These are phyloP conservation scores for Tulasnella sp. DNA, from an alignment of 768 basidiomycete species.

Conservation along the genomic window DNA sequence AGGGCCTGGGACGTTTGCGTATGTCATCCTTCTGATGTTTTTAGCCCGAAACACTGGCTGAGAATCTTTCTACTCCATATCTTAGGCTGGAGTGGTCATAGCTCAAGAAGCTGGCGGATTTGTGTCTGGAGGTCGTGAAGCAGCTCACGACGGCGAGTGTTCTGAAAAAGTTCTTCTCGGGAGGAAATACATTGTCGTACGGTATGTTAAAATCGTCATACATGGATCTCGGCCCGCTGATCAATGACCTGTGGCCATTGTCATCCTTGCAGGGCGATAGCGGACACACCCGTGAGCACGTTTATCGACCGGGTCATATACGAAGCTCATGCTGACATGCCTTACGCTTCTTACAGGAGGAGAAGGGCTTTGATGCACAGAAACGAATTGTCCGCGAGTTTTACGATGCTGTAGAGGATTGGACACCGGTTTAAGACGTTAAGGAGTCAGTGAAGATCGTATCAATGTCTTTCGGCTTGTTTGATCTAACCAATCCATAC, in stretches of 20 bases:
- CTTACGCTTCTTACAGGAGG: slow-evolving; percentile 31
- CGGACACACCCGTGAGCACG: slow-evolving; percentile 38
- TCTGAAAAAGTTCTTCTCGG: slow-evolving; percentile 63
- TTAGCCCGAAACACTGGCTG: too few species aligned
- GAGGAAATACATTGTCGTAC: slow-evolving; percentile 68
- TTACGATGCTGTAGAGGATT: slow-evolving; percentile 70
- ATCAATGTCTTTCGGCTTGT: too few species aligned
- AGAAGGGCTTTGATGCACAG: slow-evolving; percentile 62
- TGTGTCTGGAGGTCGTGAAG: slow-evolving; percentile 53
- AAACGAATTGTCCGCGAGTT: slow-evolving; percentile 75
- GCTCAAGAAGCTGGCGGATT: slow-evolving; percentile 80
- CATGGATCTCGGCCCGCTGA: not conserved
- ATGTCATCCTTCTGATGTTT: slow-evolving; percentile 24
- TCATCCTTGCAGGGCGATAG: slow-evolving; percentile 41
- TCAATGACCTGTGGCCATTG: not conserved
- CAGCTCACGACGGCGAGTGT: slow-evolving; percentile 38
- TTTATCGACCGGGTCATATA: not conserved
- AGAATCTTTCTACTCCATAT: not conserved
- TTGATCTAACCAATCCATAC: too few species aligned
- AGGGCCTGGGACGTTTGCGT: slow-evolving; percentile 83
- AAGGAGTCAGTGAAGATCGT: not conserved
- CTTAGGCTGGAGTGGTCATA: slow-evolving; percentile 76
- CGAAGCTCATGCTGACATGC: not conserved
- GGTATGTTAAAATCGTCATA: slow-evolving; percentile 13
- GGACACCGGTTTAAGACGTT: slow-evolving; percentile 32